Base-by-base conservation (phyloP, 306 rosid species). In the Neltuma alba region DNA sequence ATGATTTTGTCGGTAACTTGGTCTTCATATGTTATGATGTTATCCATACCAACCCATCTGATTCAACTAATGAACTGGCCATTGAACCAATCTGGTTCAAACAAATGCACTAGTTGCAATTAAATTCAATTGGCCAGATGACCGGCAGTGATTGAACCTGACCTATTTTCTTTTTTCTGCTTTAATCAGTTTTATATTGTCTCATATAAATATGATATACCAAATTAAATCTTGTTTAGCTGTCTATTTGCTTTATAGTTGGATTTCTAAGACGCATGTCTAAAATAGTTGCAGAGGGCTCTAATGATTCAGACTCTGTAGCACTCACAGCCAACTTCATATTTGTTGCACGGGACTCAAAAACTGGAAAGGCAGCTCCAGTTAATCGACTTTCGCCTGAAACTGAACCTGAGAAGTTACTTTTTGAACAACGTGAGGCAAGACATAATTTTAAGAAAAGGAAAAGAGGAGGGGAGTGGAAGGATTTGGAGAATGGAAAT, bases 271-370 rank as follows among this genome's bases (percentile, higher is more conserved):
- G 11, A 50, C 6, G 10, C 57, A 50, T 50, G 18, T 50, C 23
- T 50, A 20, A 50, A 50, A 20, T 50, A 20, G 1, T 50, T 50
- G 86, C 83, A 85, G 94, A 81, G 47, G 75, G 77, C 65, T 83
- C 78, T 70, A 83, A 82, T 67, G 50, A 47, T 75, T 79, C 92
- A 68, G 89, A 90, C 58, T 74, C 81, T 11, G 84, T 86, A 48
- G 93, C 88, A 72, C 86, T 95, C 20, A 89, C 98, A 50, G 98
- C 99, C 62, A 93, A 95, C 85, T 95, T 95, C 93, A 95, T 89
- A 82, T 95, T 93, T 68, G 99, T 95, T 81, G 99, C 99, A 3
- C 97, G 98, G 37, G 99, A 95, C 86, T 92, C 91, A 38, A 72
- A 89, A 85, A 93, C 96, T 12, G 94, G 91, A 65, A 93, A 93